These are phyloP conservation scores for Ophiostoma sp. DNA, from an alignment of 2,329 filamentous ascomycete genomes.

Conservation along the genomic window DNA sequence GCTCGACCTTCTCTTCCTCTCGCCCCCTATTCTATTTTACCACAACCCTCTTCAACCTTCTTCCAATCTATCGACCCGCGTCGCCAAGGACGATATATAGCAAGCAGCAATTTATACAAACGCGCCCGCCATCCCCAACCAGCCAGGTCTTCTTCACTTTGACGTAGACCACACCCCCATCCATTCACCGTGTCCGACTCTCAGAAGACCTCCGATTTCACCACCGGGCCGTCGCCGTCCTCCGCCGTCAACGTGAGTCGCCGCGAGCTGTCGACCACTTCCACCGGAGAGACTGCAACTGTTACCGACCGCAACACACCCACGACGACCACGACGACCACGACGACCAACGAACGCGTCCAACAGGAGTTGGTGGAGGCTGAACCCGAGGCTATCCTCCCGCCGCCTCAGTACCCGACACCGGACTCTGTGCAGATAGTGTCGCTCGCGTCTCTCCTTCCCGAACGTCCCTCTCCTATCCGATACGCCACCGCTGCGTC, in stretches of 20 bases:
- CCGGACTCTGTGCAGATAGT: background rate
- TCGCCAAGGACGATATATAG: slow-evolving; percentile 3
- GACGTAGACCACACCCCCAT: background rate
- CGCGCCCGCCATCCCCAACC: background rate
- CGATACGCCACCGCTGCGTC: slow-evolving; percentile 2
- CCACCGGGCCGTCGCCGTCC: slow-evolving; percentile 23
- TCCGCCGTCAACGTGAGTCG: slow-evolving; percentile 4
- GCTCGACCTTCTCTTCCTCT: background rate
- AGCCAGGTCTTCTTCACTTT: background rate
- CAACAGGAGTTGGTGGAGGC: slow-evolving; percentile 6
- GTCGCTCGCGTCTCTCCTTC: background rate
- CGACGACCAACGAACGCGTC: slow-evolving; percentile 7
- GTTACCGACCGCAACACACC: background rate
- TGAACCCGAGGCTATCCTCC: background rate
- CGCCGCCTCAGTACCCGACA: background rate
- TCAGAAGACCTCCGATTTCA: slow-evolving; percentile 16
- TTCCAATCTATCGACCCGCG: background rate
- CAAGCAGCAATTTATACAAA: background rate
- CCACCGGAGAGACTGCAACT: background rate
- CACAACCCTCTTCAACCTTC: background rate
- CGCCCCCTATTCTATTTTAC: background rate
- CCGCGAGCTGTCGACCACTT: background rate
- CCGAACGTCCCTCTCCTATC: background rate
- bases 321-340: background rate
- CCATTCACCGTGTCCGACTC: slow-evolving; percentile 29